phyloP scores from a whole-genome alignment of 1,139 yeast species.

The Geotrichum citri-aurantii region DNA sequence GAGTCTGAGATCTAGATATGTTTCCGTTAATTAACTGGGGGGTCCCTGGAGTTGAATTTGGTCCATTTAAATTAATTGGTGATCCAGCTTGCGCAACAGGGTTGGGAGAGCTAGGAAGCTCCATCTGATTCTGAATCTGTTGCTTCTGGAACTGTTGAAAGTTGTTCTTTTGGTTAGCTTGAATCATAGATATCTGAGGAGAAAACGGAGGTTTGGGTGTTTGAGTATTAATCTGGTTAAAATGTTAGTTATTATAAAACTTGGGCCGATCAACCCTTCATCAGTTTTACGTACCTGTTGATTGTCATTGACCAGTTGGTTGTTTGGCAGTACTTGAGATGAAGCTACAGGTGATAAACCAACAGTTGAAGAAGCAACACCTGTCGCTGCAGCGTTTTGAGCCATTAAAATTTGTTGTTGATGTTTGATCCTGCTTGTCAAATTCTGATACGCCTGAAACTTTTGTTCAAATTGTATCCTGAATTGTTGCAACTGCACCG shows the following conservation, averaged over 20 bases:
- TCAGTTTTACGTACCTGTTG: background rate
- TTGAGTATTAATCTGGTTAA: background rate
- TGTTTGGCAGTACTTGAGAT: background rate
- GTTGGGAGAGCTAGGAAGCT: background rate
- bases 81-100: slow-evolving; percentile 16
- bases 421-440: background rate
- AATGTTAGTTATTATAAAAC: background rate
- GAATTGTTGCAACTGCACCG: background rate
- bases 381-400: background rate
- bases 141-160: slow-evolving; percentile 1
- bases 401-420: background rate
- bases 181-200: background rate
- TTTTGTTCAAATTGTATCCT: background rate
- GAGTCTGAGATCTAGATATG: background rate
- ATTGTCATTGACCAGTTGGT: background rate
- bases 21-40: background rate
- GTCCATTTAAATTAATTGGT: background rate
- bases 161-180: background rate
- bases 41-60: background rate
- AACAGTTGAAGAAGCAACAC: background rate
- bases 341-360: background rate
- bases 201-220: background rate
- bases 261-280: background rate
- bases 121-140: slow-evolving; percentile 6
- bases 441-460: background rate